phyloP scores from a whole-genome alignment of 495 filamentous ascomycete species.

The Aspergillus baeticus region DNA sequence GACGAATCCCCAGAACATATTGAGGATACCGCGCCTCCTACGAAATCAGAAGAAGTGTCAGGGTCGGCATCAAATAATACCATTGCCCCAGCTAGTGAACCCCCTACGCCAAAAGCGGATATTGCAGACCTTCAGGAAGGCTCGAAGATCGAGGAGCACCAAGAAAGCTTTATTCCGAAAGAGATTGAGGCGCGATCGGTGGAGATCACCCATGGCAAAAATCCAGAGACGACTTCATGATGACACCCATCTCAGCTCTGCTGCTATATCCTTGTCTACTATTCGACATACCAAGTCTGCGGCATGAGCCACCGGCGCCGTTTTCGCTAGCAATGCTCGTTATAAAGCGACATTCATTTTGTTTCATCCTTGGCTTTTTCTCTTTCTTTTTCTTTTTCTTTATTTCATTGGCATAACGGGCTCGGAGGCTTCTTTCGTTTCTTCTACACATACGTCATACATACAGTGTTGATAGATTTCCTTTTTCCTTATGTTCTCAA shows the following conservation, averaged over 20 bases:
- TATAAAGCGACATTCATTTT: no score
- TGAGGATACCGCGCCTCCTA: slow-evolving; percentile 27
- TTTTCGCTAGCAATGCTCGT: not conserved
- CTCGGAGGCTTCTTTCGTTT: slow-evolving; percentile 16
- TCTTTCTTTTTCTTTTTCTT: not conserved
- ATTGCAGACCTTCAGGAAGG: slow-evolving; percentile 11
- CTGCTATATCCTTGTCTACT: not conserved
- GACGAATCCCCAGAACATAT: slow-evolving; percentile 45
- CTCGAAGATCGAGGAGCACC: slow-evolving; percentile 13
- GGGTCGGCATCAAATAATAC: slow-evolving; percentile 27
- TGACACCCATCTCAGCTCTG: not conserved
- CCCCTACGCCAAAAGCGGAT: slow-evolving; percentile 6
- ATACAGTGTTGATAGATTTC: slow-evolving; percentile 23
- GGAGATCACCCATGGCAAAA: slow-evolving; percentile 29
- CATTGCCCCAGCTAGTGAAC: slow-evolving; percentile 21
- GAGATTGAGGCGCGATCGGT: slow-evolving; percentile 42
- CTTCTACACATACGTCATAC: slow-evolving; percentile 26
- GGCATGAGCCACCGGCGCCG: not conserved
- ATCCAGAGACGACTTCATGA: slow-evolving; percentile 30
- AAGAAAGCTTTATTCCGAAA: slow-evolving; percentile 27
- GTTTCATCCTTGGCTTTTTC: slow-evolving; percentile 5
- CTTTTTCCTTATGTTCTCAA: not conserved
- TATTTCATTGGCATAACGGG: slow-evolving; percentile 17
- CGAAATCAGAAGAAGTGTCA: slow-evolving; percentile 19
- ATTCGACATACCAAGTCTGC: not conserved